Evolutionary conservation across 371 early-diverging fungal species (phyloP).

Genomic region (Parasitella parasitica): DNA sequence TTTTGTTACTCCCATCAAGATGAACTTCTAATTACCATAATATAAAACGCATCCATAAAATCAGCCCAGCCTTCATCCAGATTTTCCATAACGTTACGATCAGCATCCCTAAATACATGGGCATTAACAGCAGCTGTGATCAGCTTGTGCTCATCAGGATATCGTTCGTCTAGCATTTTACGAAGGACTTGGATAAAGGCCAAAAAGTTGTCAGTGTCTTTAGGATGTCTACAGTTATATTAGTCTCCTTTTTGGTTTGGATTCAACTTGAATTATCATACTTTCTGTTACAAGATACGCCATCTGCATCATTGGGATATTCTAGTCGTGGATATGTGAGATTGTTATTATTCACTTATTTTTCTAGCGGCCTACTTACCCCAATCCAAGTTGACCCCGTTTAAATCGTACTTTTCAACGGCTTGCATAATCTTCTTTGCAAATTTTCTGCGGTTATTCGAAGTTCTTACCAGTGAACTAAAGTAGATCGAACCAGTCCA

Average conservation of each 20-base stretch:
- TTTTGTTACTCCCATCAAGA: not conserved
- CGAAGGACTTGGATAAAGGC: constrained; percentile 23
- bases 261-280: not conserved
- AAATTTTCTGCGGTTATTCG: constrained; percentile 17
- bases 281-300: constrained; percentile 32
- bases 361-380: constrained; percentile 18
- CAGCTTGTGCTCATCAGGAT: constrained; percentile 35
- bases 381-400: constrained; percentile 57
- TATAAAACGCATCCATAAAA: constrained; percentile 57
- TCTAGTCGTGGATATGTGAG: constrained; percentile 6
- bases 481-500: constrained; percentile 34
- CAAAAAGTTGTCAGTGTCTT: constrained; percentile 53
- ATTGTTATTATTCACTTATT: not conserved
- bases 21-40: constrained; percentile 44
- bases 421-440: constrained; percentile 14
- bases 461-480: constrained; percentile 16
- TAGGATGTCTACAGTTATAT: constrained; percentile 10
- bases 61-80: constrained; percentile 45
- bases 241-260: not conserved
- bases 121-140: constrained; percentile 30
- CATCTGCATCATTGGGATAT: constrained; percentile 29
- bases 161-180: constrained; percentile 23
- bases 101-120: constrained; percentile 15
- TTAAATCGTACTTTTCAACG: constrained; percentile 42
- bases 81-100: constrained; percentile 2